These are phyloP conservation scores for Tylopilus cervinicoccineus DNA, from an alignment of 768 basidiomycete genomes.

Conservation along the genomic window DNA sequence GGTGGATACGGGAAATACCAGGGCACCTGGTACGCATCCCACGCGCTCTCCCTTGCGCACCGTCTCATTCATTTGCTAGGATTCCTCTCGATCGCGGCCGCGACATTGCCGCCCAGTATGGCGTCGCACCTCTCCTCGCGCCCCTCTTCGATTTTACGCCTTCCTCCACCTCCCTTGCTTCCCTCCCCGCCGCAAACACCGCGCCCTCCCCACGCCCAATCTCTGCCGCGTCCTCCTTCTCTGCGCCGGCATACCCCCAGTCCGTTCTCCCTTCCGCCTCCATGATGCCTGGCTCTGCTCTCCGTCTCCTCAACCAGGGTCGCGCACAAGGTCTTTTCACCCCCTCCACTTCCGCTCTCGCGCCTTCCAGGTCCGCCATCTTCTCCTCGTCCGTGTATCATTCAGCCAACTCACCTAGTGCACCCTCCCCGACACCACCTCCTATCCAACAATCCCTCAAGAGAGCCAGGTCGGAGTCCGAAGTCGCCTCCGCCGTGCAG, in stretches of 20 bases:
- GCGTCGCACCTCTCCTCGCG: conserved; percentile 80
- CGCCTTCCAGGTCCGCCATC: conserved; percentile 41
- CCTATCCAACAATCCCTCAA: conserved; percentile 48
- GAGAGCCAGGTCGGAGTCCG: conserved; percentile 64
- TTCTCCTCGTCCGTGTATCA: conserved; percentile 54
- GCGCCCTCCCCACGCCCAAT: conserved; percentile 57
- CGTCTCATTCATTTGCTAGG: conserved; percentile 44
- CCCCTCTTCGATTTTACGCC: conserved; percentile 95
- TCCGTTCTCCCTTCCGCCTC: conserved; percentile 68
- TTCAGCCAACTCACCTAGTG: conserved; percentile 44
- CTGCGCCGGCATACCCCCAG: conserved; percentile 51
- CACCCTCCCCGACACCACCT: conserved; percentile 52
- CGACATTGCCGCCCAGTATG: conserved; percentile 89
- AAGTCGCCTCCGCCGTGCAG: conserved; percentile 35
- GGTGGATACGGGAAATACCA: conserved; percentile 99
- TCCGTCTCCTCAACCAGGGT: conserved; percentile 80
- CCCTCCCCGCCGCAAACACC: conserved; percentile 52
- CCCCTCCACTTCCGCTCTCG: conserved; percentile 67
- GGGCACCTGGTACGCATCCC: conserved; percentile 81
- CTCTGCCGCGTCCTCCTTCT: conserved; percentile 67
- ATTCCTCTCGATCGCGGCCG: conserved; percentile 93
- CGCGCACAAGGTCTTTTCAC: conserved; percentile 84
- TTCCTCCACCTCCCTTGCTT: conserved; percentile 61
- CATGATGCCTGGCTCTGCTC: conserved; percentile 84
- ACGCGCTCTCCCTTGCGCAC: conserved; percentile 1